Conservation (phyloP, 2,329 filamentous ascomycete genomes). For the Massarina eburnea region DNA sequence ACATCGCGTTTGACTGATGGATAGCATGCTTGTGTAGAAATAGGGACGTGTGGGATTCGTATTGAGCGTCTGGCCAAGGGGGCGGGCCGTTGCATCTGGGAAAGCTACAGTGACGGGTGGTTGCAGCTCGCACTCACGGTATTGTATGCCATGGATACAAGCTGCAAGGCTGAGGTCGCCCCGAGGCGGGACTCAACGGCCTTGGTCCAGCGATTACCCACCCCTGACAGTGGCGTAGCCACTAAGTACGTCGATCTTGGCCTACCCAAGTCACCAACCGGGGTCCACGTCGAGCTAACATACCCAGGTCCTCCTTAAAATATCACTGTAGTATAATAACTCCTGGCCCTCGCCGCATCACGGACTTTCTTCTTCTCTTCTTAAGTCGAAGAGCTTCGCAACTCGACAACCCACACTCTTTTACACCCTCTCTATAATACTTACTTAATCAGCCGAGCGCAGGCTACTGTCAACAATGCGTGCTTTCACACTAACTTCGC, state of each 20-base stretch:
- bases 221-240: background rate
- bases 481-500: constrained; percentile 30
- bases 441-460: background rate
- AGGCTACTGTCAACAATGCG: constrained; percentile 27
- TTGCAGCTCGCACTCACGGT: background rate
- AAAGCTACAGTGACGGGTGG: constrained; percentile 19
- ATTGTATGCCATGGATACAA: background rate
- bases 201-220: constrained; percentile 3
- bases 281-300: background rate
- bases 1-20: constrained; percentile 8
- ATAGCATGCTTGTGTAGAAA: background rate
- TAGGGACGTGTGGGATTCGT: constrained; percentile 7
- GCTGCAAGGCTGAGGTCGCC: constrained; percentile 29
- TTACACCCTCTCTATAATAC: constrained; percentile 2
- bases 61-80: constrained; percentile 7
- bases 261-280: constrained; percentile 14
- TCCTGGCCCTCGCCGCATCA: constrained; percentile 13
- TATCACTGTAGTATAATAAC: constrained; percentile 12
- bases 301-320: constrained; percentile 19
- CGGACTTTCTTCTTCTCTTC: constrained; percentile 9
- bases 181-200: background rate
- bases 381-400: constrained; percentile 3
- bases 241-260: no score
- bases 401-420: constrained; percentile 10
- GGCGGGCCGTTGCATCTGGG: constrained; percentile 31